Evolutionary conservation across 1,139 yeast species (phyloP).

Genomic region (Eremothecium cymbalariae): DNA sequence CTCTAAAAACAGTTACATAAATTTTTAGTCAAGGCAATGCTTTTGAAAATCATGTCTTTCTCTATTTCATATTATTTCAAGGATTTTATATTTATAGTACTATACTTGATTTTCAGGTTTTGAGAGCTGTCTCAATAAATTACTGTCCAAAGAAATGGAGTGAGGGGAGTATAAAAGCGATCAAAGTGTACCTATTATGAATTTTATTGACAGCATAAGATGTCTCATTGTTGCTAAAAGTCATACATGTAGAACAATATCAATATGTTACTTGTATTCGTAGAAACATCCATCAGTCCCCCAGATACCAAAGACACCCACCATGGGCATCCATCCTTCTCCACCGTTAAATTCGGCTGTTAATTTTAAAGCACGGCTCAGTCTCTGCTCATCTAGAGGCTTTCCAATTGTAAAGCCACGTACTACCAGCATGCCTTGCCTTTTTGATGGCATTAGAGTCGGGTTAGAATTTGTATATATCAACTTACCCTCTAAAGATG

Average conservation of each 20-base stretch:
- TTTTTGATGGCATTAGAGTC: slow-evolving; percentile 32
- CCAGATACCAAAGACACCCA: slow-evolving; percentile 47
- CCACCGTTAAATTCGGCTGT: slow-evolving; percentile 35
- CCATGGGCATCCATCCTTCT: slow-evolving; percentile 57
- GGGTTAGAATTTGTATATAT: slow-evolving; percentile 38
- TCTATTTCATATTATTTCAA: background rate
- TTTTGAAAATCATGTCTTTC: no score
- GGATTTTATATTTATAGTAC: background rate
- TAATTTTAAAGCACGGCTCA: slow-evolving; percentile 26
- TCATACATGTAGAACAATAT: no score
- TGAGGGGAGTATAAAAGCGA: no score
- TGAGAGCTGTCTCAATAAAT: background rate
- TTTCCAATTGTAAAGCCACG: slow-evolving; percentile 66
- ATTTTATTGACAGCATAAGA: no score
- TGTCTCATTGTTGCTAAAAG: no score
- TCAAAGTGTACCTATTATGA: no score
- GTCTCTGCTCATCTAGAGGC: slow-evolving; percentile 29
- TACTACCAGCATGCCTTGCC: slow-evolving; percentile 45
- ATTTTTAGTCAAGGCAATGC: no score
- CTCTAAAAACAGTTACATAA: no score
- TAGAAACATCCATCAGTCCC: slow-evolving; percentile 70
- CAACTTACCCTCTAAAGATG: slow-evolving; percentile 34
- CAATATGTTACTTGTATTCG: slow-evolving; percentile 24
- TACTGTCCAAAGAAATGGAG: no score
- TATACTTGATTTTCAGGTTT: background rate